A percentile compares a stretch with the other conserved stretches of the same genome.
Conservation (phyloP, 352 stramenopile genomes). For the Globisporangium splendens region DNA sequence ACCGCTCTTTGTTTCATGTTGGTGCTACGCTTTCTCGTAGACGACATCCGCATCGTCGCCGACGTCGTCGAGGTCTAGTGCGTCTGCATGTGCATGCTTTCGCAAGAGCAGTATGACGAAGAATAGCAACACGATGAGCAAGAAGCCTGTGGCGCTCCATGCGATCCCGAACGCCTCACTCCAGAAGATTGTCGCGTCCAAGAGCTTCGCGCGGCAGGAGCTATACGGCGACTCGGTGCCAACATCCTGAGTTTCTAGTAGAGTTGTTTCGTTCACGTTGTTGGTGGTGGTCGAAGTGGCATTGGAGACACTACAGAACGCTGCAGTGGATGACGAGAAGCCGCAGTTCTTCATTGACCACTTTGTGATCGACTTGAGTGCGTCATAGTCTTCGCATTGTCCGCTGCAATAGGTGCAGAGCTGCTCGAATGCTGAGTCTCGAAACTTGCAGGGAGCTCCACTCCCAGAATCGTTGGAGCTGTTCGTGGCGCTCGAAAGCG, state of each 20-base stretch:
- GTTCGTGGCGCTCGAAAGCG: not conserved
- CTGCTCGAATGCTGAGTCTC: not conserved
- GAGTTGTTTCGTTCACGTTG: no score
- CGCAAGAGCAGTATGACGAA: constrained; percentile 4
- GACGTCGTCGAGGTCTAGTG: constrained; percentile 14
- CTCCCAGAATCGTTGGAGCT: not conserved
- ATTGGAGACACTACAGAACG: constrained; percentile 2
- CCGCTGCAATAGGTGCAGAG: constrained; percentile 6
- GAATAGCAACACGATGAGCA: constrained; percentile 6
- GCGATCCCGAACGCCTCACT: constrained; percentile 8
- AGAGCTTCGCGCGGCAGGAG: constrained; percentile 3
- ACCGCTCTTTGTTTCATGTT: no score
- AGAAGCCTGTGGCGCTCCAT: constrained; percentile 10
- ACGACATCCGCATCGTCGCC: constrained; percentile 12
- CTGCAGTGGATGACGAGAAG: constrained; percentile 6
- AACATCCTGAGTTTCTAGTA: not conserved
- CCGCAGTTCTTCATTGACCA: constrained; percentile 6
- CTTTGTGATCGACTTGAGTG: not conserved
- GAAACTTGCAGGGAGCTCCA: not conserved
- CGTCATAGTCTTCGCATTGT: not conserved
- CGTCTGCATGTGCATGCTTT: constrained; percentile 4
- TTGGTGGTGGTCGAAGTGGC: not conserved
- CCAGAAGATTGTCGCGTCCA: constrained; percentile 6
- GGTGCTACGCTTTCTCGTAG: constrained; percentile 27
- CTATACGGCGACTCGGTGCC: constrained; percentile 5